These are phyloP conservation scores for Sarocladium oryzae DNA, from an alignment of 2,329 filamentous ascomycete genomes.

Conservation along the genomic window DNA sequence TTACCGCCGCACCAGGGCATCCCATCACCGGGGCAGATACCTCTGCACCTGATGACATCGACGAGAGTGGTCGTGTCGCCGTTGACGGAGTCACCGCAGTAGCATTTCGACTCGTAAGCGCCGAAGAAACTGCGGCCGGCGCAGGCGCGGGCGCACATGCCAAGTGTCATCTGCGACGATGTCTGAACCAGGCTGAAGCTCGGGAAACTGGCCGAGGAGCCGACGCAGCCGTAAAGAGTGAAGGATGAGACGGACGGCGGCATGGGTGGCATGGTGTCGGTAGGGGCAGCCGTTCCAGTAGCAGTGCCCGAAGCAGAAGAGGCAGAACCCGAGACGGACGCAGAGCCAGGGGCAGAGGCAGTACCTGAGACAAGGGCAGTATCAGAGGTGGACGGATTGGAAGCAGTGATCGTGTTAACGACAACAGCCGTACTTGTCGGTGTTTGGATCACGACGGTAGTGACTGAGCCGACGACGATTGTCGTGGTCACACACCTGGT, in stretches of 20 bases:
- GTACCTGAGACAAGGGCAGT: neutral
- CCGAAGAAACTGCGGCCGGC: neutral
- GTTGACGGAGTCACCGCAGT: conserved; percentile 17
- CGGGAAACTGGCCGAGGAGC: neutral
- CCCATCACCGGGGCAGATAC: conserved; percentile 17
- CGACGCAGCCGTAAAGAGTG: neutral
- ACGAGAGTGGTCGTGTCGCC: conserved; percentile 11
- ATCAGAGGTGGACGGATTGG: neutral
- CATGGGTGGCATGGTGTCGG: neutral
- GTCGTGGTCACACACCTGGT: too few species aligned
- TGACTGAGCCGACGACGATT: neutral
- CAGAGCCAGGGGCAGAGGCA: neutral
- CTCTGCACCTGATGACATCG: conserved; percentile 12
- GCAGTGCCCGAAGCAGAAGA: neutral
- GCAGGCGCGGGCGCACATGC: neutral
- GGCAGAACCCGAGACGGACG: neutral
- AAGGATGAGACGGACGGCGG: neutral
- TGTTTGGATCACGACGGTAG: neutral
- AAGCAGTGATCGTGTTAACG: too few species aligned
- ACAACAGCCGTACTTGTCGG: neutral
- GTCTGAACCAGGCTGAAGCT: neutral
- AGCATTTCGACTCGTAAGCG: conserved; percentile 15
- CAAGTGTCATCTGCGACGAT: neutral
- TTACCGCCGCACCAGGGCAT: conserved; percentile 17
- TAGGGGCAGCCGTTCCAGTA: neutral